These are phyloP conservation scores for Colletotrichum somersetense DNA, from an alignment of 2,329 filamentous ascomycete genomes.

Conservation along the genomic window DNA sequence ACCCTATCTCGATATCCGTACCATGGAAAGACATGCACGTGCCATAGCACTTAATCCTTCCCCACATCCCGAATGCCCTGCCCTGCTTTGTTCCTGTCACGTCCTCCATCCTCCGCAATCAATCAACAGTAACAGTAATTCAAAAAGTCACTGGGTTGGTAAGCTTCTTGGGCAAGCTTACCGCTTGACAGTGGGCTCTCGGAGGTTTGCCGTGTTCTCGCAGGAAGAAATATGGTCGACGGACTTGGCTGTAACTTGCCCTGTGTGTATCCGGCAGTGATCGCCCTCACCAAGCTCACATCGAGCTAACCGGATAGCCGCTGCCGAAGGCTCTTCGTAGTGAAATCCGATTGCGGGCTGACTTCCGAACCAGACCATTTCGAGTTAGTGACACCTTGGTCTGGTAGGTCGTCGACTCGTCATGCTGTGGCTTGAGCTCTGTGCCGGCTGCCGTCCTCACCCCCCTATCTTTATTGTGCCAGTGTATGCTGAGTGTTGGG, in stretches of 20 bases:
- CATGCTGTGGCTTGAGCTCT: neutral
- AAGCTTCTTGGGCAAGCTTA: too few species aligned
- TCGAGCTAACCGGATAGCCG: conserved; percentile 40
- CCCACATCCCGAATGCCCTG: conserved; percentile 29
- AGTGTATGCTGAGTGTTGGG: too few species aligned
- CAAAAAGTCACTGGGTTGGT: too few species aligned
- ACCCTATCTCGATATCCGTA: neutral
- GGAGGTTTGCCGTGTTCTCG: neutral
- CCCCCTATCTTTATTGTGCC: neutral
- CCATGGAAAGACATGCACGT: neutral
- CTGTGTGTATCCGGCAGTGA: conserved; percentile 10
- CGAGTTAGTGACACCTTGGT: neutral
- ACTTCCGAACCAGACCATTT: neutral
- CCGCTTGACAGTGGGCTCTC: neutral
- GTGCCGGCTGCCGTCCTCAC: neutral
- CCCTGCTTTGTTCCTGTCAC: neutral
- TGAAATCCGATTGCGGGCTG: neutral
- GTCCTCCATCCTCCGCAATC: neutral
- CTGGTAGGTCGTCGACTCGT: neutral
- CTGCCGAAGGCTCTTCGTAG: conserved; percentile 18
- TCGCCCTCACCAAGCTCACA: conserved; percentile 3
- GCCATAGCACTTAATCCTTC: conserved; percentile 9
- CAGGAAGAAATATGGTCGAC: conserved; percentile 3
- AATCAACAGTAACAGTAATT: neutral
- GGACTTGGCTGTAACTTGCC: conserved; percentile 33